These are phyloP conservation scores for Penicillium soppii DNA, from an alignment of 495 filamentous ascomycete species.

Conservation along the genomic window DNA sequence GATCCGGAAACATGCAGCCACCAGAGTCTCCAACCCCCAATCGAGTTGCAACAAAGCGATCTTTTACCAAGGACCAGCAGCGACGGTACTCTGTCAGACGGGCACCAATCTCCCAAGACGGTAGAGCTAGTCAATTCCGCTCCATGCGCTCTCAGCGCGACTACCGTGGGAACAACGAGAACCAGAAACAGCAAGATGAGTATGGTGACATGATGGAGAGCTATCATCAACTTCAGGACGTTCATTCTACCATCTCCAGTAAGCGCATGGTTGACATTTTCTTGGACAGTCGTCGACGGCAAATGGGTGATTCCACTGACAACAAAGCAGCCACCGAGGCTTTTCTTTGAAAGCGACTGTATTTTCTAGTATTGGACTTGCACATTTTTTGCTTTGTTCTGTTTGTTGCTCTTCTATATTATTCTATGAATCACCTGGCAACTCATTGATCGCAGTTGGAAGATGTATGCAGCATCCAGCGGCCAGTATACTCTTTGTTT, in stretches of 20 bases:
- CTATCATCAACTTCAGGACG: slow-evolving; percentile 21
- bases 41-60: slow-evolving; percentile 18
- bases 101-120: slow-evolving; percentile 27
- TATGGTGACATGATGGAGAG: slow-evolving; percentile 18
- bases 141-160: slow-evolving; percentile 27
- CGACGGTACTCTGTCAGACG: slow-evolving; percentile 33
- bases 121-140: slow-evolving; percentile 28
- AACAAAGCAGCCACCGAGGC: slow-evolving; percentile 19
- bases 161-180: slow-evolving; percentile 34
- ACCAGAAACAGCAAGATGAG: slow-evolving; percentile 24
- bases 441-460: too few species aligned
- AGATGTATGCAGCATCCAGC: not conserved
- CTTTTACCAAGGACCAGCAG: slow-evolving; percentile 32
- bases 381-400: not conserved
- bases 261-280: slow-evolving; percentile 62
- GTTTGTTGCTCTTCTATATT: not conserved
- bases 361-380: not conserved
- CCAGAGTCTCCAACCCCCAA: slow-evolving; percentile 37
- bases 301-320: slow-evolving; percentile 31
- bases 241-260: slow-evolving; percentile 41
- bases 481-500: not conserved
- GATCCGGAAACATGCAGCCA: slow-evolving; percentile 20
- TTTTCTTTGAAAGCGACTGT: slow-evolving; percentile 25
- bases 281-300: slow-evolving; percentile 52
- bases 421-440: too few species aligned